Evolutionary conservation across 129 eudicot species (phyloP).

Genomic region (Erigeron canadensis): DNA sequence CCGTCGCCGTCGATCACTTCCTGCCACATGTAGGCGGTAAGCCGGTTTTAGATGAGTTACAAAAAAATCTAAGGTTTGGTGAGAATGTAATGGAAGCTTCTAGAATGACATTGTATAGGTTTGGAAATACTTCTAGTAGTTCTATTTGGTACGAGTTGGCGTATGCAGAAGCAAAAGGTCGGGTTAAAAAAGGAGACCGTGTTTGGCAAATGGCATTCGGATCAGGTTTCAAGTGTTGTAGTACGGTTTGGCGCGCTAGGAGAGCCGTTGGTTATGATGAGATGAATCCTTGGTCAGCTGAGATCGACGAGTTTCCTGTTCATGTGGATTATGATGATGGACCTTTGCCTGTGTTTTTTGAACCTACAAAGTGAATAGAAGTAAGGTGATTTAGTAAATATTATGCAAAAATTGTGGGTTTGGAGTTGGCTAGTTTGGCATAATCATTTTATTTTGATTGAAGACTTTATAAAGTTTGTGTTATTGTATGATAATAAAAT

Average conservation of each 20-base stretch:
- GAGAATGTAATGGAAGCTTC: constrained; percentile 54
- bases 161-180: constrained; percentile 68
- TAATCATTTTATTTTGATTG: neutral
- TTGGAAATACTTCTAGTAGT: constrained; percentile 64
- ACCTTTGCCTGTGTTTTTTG: constrained; percentile 32
- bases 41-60: constrained; percentile 53
- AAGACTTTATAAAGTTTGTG: neutral
- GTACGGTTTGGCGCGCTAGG: constrained; percentile 55
- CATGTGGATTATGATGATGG: constrained; percentile 31
- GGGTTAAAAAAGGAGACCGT: constrained; percentile 54
- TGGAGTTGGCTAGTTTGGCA: neutral
- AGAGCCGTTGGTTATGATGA: constrained; percentile 39
- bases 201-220: constrained; percentile 68
- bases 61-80: constrained; percentile 37
- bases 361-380: constrained; percentile 21
- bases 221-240: constrained; percentile 68
- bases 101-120: constrained; percentile 58
- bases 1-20: constrained; percentile 43
- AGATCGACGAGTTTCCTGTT: constrained; percentile 52
- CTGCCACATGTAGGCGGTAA: constrained; percentile 66
- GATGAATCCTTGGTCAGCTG: constrained; percentile 56
- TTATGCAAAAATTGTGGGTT: neutral
- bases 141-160: constrained; percentile 50
- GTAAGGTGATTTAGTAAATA: neutral
- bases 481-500: neutral